These are phyloP conservation scores for Candida endomychidarum DNA, from an alignment of 805 yeast species.

Conservation along the genomic window DNA sequence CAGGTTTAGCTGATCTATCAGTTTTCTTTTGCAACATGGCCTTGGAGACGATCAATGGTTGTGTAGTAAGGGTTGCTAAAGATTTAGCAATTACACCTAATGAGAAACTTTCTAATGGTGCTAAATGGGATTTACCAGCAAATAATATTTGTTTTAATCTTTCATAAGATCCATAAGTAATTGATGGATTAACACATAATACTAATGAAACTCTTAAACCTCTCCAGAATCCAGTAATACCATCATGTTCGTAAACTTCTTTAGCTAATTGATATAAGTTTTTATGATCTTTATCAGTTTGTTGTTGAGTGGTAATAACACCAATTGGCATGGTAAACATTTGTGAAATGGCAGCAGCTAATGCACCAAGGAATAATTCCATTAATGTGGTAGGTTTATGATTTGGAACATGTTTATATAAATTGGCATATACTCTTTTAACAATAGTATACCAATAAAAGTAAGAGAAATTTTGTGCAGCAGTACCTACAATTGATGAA, in stretches of 20 bases:
- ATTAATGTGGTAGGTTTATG: constrained; percentile 53
- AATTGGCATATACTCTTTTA: constrained; percentile 51
- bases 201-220: constrained; percentile 80
- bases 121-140: constrained; percentile 42
- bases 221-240: constrained; percentile 73
- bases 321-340: constrained; percentile 78
- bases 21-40: constrained; percentile 67
- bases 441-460: constrained; percentile 85
- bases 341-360: constrained; percentile 82
- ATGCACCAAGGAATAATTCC: constrained; percentile 72
- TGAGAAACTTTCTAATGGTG: constrained; percentile 63
- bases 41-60: constrained; percentile 82
- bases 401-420: constrained; percentile 34
- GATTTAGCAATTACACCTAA: constrained; percentile 81
- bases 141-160: constrained; percentile 56
- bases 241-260: constrained; percentile 61
- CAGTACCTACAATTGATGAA: constrained; percentile 67
- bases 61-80: constrained; percentile 76
- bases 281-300: constrained; percentile 47
- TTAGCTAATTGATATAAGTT: constrained; percentile 33
- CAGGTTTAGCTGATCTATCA: constrained; percentile 17
- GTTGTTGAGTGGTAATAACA: constrained; percentile 64
- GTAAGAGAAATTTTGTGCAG: constrained; percentile 77
- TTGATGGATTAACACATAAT: constrained; percentile 79
- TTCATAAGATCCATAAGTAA: constrained; percentile 80